Percentiles rank a stretch among this genome's conserved stretches.
These are phyloP conservation scores for Podochytrium sp. DNA, from an alignment of 192 early-diverging fungal genomes.

Conservation along the genomic window DNA sequence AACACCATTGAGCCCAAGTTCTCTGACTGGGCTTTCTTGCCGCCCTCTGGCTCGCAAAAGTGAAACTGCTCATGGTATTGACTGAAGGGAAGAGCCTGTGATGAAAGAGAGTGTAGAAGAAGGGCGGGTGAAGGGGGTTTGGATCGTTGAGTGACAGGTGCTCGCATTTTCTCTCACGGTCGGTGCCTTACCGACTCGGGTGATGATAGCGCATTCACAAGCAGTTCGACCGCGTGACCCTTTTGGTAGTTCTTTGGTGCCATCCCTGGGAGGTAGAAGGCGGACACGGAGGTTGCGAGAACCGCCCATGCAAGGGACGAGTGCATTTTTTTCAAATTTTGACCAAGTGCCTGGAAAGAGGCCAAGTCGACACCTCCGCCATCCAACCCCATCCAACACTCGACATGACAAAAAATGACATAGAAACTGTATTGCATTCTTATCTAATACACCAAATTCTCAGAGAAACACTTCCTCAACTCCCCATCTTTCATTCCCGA, in stretches of 20 bases:
- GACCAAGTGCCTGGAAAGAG: too few relatives aligned
- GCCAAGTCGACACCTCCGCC: too few relatives aligned
- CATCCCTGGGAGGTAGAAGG: conserved; percentile 95
- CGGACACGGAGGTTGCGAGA: conserved; percentile 29
- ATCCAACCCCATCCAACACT: too few relatives aligned
- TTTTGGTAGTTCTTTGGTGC: conserved; percentile 83
- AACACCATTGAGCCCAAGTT: conserved; percentile 91
- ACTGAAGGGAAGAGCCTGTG: conserved; percentile 73
- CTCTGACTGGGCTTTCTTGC: conserved; percentile 59
- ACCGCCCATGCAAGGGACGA: not conserved
- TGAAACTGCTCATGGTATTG: conserved; percentile 85
- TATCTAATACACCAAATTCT: too few relatives aligned
- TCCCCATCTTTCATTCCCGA: too few relatives aligned
- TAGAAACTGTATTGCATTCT: too few relatives aligned
- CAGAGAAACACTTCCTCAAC: too few relatives aligned
- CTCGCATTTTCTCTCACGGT: too few relatives aligned
- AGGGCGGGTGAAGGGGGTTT: not conserved
- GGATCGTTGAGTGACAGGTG: not conserved
- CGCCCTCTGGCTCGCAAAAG: conserved; percentile 79
- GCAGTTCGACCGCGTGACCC: conserved; percentile 69
- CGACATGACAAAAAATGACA: too few relatives aligned
- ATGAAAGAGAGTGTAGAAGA: not conserved
- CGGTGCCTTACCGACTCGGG: conserved; percentile 44
- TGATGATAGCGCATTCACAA: conserved; percentile 90
- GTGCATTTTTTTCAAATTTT: too few relatives aligned